Conservation (phyloP, 2,329 filamentous ascomycete genomes). For the Lachnellula hyalina region DNA sequence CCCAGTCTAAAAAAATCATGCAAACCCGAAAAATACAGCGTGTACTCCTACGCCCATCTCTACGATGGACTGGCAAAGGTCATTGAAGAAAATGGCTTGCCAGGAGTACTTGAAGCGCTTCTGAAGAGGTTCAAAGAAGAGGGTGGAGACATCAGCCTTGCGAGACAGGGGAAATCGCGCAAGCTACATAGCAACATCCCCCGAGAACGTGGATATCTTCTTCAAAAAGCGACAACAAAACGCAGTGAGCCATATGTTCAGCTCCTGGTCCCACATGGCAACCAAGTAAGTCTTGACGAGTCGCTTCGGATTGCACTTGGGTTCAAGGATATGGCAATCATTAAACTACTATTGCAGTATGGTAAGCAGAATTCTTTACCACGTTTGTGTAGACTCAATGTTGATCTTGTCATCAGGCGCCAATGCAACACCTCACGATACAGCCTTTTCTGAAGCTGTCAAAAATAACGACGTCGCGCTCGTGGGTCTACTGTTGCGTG, state of each 20-base stretch:
- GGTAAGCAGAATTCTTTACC: slow-evolving; percentile 2
- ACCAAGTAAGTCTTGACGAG: slow-evolving; percentile 14
- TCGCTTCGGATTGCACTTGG: slow-evolving; percentile 11
- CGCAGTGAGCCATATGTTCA: slow-evolving; percentile 7
- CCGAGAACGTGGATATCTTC: slow-evolving; percentile 8
- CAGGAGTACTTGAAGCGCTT: slow-evolving; percentile 14
- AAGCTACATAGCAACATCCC: slow-evolving; percentile 7
- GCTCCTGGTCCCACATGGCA: slow-evolving; percentile 12
- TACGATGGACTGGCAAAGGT: slow-evolving; percentile 8
- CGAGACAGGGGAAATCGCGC: slow-evolving; percentile 10
- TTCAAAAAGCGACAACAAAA: slow-evolving; percentile 9
- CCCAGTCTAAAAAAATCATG: slow-evolving; percentile 5
- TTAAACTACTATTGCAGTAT: slow-evolving; percentile 13
- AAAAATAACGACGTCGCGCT: slow-evolving; percentile 10
- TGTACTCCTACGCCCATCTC: slow-evolving; percentile 11
- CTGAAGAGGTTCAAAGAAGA: slow-evolving; percentile 7
- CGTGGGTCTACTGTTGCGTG: slow-evolving; percentile 11
- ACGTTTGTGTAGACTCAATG: not conserved
- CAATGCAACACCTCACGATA: slow-evolving; percentile 5
- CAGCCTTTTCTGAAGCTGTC: slow-evolving; percentile 1
- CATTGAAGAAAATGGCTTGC: slow-evolving; percentile 10
- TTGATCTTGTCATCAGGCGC: slow-evolving; percentile 5
- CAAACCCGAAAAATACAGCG: not conserved
- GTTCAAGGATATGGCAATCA: slow-evolving; percentile 4
- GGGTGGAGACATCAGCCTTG: slow-evolving; percentile 15